Evolutionary conservation across 352 stramenopile species (phyloP).

Genomic region (Pythium grandisporangium): DNA sequence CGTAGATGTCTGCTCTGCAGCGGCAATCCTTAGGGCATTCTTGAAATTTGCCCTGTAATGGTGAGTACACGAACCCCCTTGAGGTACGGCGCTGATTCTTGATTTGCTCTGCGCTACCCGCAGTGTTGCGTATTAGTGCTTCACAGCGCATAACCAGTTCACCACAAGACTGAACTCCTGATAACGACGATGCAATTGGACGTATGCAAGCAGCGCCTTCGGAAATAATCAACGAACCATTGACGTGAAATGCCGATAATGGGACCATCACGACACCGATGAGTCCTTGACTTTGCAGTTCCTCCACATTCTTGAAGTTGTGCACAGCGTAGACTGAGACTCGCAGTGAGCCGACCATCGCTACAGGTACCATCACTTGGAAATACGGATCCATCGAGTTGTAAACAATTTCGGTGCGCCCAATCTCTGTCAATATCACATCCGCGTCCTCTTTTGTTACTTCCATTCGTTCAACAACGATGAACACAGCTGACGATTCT

Average conservation of each 20-base stretch:
- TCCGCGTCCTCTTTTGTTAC: too few species aligned
- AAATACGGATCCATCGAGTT: slow-evolving; percentile 69
- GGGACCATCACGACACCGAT: slow-evolving; percentile 52
- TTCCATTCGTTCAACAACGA: slow-evolving; percentile 64
- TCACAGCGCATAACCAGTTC: slow-evolving; percentile 78
- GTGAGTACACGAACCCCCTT: slow-evolving; percentile 71
- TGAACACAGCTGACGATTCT: slow-evolving; percentile 50
- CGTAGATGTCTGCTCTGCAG: too few species aligned
- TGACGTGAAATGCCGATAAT: slow-evolving; percentile 38
- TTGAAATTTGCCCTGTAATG: too few species aligned
- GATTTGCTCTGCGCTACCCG: slow-evolving; percentile 18
- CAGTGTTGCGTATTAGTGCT: slow-evolving; percentile 38
- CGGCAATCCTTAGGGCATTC: too few species aligned
- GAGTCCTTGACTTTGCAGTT: slow-evolving; percentile 68
- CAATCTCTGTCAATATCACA: slow-evolving; percentile 39
- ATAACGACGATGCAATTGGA: slow-evolving; percentile 65
- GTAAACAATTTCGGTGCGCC: slow-evolving; percentile 62
- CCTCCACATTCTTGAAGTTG: slow-evolving; percentile 35
- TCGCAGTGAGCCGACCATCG: slow-evolving; percentile 49
- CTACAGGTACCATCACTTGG: slow-evolving; percentile 65
- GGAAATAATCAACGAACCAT: too few species aligned
- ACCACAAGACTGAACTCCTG: slow-evolving; percentile 43
- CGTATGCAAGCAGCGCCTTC: too few species aligned
- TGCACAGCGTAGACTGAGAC: slow-evolving; percentile 65
- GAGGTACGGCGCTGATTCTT: slow-evolving; percentile 53